phyloP scores from a whole-genome alignment of 495 filamentous ascomycete genomes.

The Penicillium soppii region DNA sequence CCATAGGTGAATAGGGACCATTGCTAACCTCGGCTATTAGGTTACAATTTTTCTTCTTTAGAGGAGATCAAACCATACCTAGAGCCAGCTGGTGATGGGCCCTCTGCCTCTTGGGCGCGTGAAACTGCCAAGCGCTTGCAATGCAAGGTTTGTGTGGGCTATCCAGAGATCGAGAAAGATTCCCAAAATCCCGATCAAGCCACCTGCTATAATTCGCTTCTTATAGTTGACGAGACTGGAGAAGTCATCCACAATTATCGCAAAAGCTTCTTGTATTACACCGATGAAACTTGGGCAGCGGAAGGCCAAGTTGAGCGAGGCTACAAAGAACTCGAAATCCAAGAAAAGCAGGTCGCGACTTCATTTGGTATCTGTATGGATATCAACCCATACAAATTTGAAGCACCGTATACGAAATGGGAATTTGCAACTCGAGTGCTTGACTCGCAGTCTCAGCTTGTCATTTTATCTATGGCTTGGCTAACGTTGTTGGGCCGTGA shows the following conservation, averaged over 20 bases:
- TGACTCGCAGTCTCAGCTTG: conserved; percentile 62
- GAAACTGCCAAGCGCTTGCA: conserved; percentile 66
- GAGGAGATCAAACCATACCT: conserved; percentile 75
- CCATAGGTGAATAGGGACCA: neutral
- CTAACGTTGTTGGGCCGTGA: conserved; percentile 55
- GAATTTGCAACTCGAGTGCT: conserved; percentile 84
- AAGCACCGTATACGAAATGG: conserved; percentile 72
- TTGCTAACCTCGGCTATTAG: conserved; percentile 35
- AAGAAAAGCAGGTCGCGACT: conserved; percentile 44
- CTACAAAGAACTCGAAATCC: conserved; percentile 36
- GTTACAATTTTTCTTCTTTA: conserved; percentile 87
- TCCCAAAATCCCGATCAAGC: conserved; percentile 17
- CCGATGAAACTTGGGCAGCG: conserved; percentile 86
- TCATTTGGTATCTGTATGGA: conserved; percentile 89
- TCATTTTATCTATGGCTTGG: conserved; percentile 90
- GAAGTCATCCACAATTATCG: conserved; percentile 78
- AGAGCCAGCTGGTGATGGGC: conserved; percentile 73
- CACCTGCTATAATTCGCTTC: conserved; percentile 75
- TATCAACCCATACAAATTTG: conserved; percentile 70
- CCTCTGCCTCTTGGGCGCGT: conserved; percentile 77
- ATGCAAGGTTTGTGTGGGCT: conserved; percentile 85
- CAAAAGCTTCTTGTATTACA: conserved; percentile 87
- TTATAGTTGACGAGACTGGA: conserved; percentile 73
- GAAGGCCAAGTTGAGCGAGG: conserved; percentile 66
- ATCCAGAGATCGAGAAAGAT: conserved; percentile 64